Base-by-base conservation (phyloP, 345 rosid genomes). In the Dimocarpus longan region DNA sequence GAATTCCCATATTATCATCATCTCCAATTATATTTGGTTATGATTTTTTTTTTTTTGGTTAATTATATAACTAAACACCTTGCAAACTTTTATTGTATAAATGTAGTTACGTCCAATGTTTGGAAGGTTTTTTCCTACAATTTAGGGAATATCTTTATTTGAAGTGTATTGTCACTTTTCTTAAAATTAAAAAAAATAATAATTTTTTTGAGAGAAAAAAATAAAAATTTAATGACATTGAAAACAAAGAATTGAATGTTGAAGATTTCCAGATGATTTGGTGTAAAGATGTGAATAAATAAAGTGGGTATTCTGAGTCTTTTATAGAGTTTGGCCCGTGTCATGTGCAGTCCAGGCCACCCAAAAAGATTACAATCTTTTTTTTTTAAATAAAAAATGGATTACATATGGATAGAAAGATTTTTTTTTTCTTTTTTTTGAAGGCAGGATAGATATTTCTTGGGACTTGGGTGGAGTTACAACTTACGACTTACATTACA, bases 281-380 rank as follows among this genome's bases (percentile, higher is more conserved):
- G 28, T 50, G 18, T 68, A 39, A 42, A 68, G 50, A 40, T 18
- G 59, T 52, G 21, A 67, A 67, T 40, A 67, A 67, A 67, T 37
- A 8, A 66, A 66, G 44, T 18, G 26, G 42, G 11, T 39, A 15
- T 66, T 40, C 18, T 18, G 48, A n/a, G 28, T 26, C 28, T 26
- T 26, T 26, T n/a, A n/a, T 6, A 44, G 11, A 21, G 10, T 67
- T 42, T 3, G 71, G 71, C 13, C 50, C 7, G 8, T 9, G 71
- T 68, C 57, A 32, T 52, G 28, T 73, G 66, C n/a, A 39, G 44
- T 73, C n/a, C 66, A 59, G 37, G 18, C 76, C 43, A 3, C 50
- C 76, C 48, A 57, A 39, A 24, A 37, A 10, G 50, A 39, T 73
- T 28, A 10, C 16, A 1, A 1, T 6, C 4, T 46, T 46, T 46